Conservation (phyloP, 129 eudicot species). For the Gnaphalium uliginosum region DNA sequence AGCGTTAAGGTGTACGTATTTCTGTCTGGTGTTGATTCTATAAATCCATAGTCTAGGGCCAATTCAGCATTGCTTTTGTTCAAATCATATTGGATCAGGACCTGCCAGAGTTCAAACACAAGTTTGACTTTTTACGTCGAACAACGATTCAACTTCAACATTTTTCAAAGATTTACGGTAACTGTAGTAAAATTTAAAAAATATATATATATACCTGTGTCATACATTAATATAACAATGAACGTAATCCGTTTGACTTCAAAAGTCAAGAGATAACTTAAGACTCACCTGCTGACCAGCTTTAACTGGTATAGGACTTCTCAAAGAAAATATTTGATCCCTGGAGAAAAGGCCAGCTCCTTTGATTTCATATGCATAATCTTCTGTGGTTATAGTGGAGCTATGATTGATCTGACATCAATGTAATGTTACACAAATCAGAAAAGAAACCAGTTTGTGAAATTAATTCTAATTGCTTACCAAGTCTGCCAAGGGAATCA, state of each 20-base stretch:
- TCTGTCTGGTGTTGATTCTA: constrained; percentile 65
- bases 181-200: neutral
- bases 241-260: constrained; percentile 12
- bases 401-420: constrained; percentile 81
- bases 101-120: constrained; percentile 44
- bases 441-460: constrained; percentile 19
- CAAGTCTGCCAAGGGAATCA: constrained; percentile 93
- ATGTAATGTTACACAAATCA: constrained; percentile 1
- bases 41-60: constrained; percentile 92
- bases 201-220: neutral
- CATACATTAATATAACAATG: neutral
- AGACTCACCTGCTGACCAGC: constrained; percentile 92
- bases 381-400: constrained; percentile 73
- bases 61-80: constrained; percentile 94
- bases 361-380: constrained; percentile 73
- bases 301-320: constrained; percentile 73
- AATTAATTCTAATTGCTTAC: constrained; percentile 36
- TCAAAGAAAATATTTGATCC: constrained; percentile 79
- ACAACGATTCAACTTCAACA: constrained; percentile 4
- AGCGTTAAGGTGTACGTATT: constrained; percentile 80
- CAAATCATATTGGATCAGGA: constrained; percentile 80
- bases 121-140: constrained; percentile 3
- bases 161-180: neutral
- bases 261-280: constrained; percentile 17
- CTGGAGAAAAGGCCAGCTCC: constrained; percentile 98